phyloP scores from a whole-genome alignment of 2,329 filamentous ascomycete genomes.

The Lachnellula subtilissima region DNA sequence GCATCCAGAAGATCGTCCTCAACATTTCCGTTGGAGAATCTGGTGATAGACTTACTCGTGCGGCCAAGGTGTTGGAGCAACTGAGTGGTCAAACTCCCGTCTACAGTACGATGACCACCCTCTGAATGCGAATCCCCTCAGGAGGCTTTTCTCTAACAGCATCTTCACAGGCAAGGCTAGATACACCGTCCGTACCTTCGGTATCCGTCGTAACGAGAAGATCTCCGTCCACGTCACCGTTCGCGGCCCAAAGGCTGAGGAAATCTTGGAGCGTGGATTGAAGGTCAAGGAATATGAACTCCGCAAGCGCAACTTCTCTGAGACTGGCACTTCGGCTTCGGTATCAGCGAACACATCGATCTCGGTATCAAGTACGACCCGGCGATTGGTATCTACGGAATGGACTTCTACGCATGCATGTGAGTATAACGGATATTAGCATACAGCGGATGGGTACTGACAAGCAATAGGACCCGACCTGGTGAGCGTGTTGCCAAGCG shows the following conservation, averaged over 20 bases:
- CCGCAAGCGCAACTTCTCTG: slow-evolving; percentile 98
- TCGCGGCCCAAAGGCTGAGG: slow-evolving; percentile 98
- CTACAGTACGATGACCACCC: slow-evolving; percentile 68
- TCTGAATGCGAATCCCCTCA: slow-evolving; percentile 7
- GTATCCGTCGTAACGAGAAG: slow-evolving; percentile 99
- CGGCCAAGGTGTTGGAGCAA: slow-evolving; percentile 99
- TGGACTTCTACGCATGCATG: slow-evolving; percentile 99
- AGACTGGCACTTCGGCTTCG: slow-evolving; percentile 99
- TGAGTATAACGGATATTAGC: slow-evolving; percentile 38
- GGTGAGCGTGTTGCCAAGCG: slow-evolving; percentile 97
- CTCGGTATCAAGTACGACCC: slow-evolving; percentile 99
- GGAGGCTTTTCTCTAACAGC: slow-evolving; percentile 15
- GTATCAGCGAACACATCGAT: slow-evolving; percentile 99
- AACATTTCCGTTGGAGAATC: slow-evolving; percentile 99
- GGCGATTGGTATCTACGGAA: slow-evolving; percentile 97
- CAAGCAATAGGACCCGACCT: slow-evolving; percentile 68
- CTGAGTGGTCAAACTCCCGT: slow-evolving; percentile 98
- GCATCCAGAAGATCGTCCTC: slow-evolving; percentile 98
- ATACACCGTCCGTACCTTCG: slow-evolving; percentile 99
- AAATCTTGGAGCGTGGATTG: slow-evolving; percentile 99
- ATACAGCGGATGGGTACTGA: slow-evolving; percentile 6
- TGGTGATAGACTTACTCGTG: slow-evolving; percentile 99
- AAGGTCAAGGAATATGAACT: slow-evolving; percentile 99
- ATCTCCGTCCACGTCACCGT: slow-evolving; percentile 99
- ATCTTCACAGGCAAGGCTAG: slow-evolving; percentile 80